These are phyloP conservation scores for Yarrowia sp. DNA, from an alignment of 805 yeast species.

Conservation along the genomic window DNA sequence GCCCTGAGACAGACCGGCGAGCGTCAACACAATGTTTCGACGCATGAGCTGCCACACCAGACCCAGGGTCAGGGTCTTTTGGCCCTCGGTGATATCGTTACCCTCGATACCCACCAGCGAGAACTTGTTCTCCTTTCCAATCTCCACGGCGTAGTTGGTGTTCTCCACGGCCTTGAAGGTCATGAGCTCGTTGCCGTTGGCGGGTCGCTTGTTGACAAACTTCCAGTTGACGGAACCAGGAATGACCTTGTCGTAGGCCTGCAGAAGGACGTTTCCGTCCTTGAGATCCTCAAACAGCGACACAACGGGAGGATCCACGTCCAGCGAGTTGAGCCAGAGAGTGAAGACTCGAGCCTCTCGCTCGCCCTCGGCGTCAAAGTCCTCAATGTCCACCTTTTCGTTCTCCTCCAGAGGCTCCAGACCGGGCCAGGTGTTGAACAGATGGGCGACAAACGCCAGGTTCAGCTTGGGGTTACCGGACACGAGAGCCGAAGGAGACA, in stretches of 20 bases:
- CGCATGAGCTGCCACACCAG: constrained; percentile 99
- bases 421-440: constrained; percentile 96
- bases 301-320: constrained; percentile 92
- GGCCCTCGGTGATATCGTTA: constrained; percentile 93
- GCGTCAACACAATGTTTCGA: constrained; percentile 84
- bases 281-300: constrained; percentile 89
- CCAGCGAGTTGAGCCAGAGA: constrained; percentile 93
- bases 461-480: constrained; percentile 96
- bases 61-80: constrained; percentile 81
- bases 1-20: constrained; percentile 64
- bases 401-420: constrained; percentile 88
- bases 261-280: constrained; percentile 84
- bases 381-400: constrained; percentile 93
- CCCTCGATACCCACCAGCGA: constrained; percentile 98
- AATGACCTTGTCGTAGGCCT: constrained; percentile 92
- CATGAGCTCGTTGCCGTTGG: constrained; percentile 67
- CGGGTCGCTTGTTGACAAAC: constrained; percentile 82
- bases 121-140: constrained; percentile 88
- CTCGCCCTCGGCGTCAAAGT: constrained; percentile 98
- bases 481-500: constrained; percentile 89
- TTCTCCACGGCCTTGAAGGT: constrained; percentile 95
- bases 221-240: constrained; percentile 84
- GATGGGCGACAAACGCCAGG: constrained; percentile 94
- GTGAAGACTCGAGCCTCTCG: constrained; percentile 99
- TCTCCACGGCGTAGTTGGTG: constrained; percentile 96